Conservation (phyloP, 1,139 yeast species). For the Candida freyschussii region DNA sequence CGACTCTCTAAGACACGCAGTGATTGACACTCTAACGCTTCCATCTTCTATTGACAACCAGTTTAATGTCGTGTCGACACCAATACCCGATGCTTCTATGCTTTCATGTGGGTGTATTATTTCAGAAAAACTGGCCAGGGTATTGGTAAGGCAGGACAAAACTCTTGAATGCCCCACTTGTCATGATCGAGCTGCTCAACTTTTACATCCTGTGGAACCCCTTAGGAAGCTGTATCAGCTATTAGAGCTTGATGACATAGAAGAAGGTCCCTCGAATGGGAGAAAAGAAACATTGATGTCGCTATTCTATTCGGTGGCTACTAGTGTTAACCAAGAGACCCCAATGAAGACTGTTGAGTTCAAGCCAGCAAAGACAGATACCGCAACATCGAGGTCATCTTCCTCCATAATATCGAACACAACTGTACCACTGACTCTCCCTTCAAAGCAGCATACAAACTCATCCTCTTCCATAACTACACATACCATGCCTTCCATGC, state of each 20-base stretch:
- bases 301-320: constrained; percentile 29
- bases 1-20: constrained; percentile 1
- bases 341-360: too few species aligned
- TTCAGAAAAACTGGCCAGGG: constrained; percentile 39
- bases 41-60: constrained; percentile 6
- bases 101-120: constrained; percentile 70
- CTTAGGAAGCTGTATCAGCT: constrained; percentile 44
- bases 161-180: constrained; percentile 47
- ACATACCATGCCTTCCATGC: constrained; percentile 1
- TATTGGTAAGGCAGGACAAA: constrained; percentile 1
- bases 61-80: constrained; percentile 4
- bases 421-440: constrained; percentile 1
- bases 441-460: constrained; percentile 8
- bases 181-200: constrained; percentile 25
- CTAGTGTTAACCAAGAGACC: constrained; percentile 25
- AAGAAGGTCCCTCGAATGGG: constrained; percentile 3
- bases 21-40: constrained; percentile 5
- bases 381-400: neutral
- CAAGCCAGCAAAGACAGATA: neutral
- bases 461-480: constrained; percentile 5
- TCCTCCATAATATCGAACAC: constrained; percentile 3
- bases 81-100: constrained; percentile 31
- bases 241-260: constrained; percentile 6
- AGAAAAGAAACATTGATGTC: constrained; percentile 24
- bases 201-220: constrained; percentile 46